These are phyloP conservation scores for Lumnitzera racemosa DNA, from an alignment of 345 rosid genomes.

Conservation along the genomic window DNA sequence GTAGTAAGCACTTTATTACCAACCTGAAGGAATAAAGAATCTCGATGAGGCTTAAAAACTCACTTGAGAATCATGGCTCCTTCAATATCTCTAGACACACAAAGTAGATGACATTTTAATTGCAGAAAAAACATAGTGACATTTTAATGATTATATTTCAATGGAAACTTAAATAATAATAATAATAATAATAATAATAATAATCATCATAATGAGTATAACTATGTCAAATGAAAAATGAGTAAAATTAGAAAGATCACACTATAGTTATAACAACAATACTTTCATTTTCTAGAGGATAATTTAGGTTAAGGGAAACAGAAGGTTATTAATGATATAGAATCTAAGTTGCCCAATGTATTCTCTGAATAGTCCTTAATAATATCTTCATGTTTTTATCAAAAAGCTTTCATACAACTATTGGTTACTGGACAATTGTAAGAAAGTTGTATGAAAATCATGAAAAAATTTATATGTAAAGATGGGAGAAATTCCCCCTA, in stretches of 20 bases:
- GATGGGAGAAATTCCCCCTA: not conserved
- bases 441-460: no score
- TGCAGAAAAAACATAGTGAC: constrained; percentile 25
- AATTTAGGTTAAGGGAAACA: no score
- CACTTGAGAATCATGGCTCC: constrained; percentile 80
- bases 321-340: no score
- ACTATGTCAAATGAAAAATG: not conserved
- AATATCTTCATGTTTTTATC: no score
- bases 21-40: constrained; percentile 86
- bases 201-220: not conserved
- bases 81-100: constrained; percentile 35
- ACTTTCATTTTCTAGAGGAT: no score
- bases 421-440: not conserved
- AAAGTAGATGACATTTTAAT: constrained; percentile 40
- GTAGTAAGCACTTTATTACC: constrained; percentile 16
- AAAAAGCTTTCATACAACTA: not conserved
- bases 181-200: not conserved
- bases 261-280: no score
- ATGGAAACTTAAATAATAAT: not conserved
- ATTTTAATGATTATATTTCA: not conserved
- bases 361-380: no score
- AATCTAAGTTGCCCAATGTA: no score
- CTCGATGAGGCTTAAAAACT: constrained; percentile 60
- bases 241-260: no score
- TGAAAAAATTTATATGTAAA: no score